Percentiles rank a stretch among this genome's conserved stretches.
phyloP scores from a whole-genome alignment of 305 asterid genomes.

The Lippia alba region DNA sequence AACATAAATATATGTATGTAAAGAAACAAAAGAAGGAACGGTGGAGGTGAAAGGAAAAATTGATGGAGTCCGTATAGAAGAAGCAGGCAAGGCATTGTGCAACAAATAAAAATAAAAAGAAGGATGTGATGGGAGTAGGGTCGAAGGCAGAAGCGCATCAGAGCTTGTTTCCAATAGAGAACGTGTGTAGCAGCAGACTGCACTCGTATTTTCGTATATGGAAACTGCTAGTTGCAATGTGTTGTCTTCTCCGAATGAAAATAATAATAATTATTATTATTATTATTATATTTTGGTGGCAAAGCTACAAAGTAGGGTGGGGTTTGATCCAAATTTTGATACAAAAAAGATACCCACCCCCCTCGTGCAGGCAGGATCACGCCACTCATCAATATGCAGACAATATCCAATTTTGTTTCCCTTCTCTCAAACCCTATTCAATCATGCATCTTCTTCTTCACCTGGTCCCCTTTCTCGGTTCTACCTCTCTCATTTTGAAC shows the following conservation, averaged over 20 bases:
- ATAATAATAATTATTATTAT: too few relatives aligned
- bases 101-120: too few relatives aligned
- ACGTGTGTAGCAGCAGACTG: neutral
- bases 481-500: neutral
- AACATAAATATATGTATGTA: too few relatives aligned
- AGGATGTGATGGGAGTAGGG: too few relatives aligned
- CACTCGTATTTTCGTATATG: too few relatives aligned
- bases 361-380: slow-evolving; percentile 34
- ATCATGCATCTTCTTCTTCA: neutral
- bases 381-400: slow-evolving; percentile 26
- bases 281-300: too few relatives aligned
- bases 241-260: too few relatives aligned
- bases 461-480: neutral
- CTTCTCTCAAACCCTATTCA: neutral
- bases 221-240: neutral
- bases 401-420: slow-evolving; percentile 25
- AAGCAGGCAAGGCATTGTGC: too few relatives aligned
- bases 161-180: neutral
- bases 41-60: too few relatives aligned
- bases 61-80: too few relatives aligned
- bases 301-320: slow-evolving; percentile 8
- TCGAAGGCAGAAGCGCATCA: too few relatives aligned
- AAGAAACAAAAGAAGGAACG: too few relatives aligned
- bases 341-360: neutral
- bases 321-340: neutral